Conservation (phyloP, 2,329 filamentous ascomycete genomes). For the Neofusicoccum ribis region DNA sequence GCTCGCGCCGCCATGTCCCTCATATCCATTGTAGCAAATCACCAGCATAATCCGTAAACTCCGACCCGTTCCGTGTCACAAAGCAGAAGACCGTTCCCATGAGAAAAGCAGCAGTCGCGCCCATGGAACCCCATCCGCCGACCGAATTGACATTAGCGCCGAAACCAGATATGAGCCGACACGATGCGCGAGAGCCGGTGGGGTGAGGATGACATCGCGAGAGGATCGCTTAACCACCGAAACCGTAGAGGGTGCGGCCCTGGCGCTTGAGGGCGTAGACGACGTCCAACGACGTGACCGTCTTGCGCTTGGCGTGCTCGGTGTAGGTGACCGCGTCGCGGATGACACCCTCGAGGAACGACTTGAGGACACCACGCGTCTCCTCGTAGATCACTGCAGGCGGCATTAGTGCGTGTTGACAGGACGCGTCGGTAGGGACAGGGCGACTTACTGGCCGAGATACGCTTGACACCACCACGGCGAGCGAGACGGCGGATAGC, state of each 20-base stretch:
- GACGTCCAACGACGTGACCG: constrained; percentile 63
- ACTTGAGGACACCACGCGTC: constrained; percentile 79
- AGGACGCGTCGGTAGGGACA: constrained; percentile 1
- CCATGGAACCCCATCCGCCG: constrained; percentile 2
- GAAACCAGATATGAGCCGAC: constrained; percentile 11
- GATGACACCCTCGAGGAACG: constrained; percentile 80
- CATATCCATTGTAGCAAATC: constrained; percentile 8
- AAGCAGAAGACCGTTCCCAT: constrained; percentile 13
- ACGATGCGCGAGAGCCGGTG: constrained; percentile 2
- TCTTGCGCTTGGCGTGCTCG: constrained; percentile 80
- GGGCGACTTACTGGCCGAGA: constrained; percentile 76
- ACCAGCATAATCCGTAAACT: constrained; percentile 9
- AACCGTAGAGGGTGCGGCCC: constrained; percentile 67
- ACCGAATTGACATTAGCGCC: constrained; percentile 11
- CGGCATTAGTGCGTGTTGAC: constrained; percentile 23
- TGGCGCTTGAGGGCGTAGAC: constrained; percentile 65
- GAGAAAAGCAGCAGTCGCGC: constrained; percentile 1
- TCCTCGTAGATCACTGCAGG: constrained; percentile 74
- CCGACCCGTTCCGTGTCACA: constrained; percentile 4
- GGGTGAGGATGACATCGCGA: neutral
- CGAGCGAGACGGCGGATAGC: constrained; percentile 97
- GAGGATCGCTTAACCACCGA: constrained; percentile 58
- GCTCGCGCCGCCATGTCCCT: constrained; percentile 4
- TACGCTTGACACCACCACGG: constrained; percentile 99
- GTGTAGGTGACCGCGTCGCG: constrained; percentile 79